Evolutionary conservation across 1,139 yeast species (phyloP), one percentile per base, ranked within the genome.

Genomic region (Nakaseomyces glabratus): DNA sequence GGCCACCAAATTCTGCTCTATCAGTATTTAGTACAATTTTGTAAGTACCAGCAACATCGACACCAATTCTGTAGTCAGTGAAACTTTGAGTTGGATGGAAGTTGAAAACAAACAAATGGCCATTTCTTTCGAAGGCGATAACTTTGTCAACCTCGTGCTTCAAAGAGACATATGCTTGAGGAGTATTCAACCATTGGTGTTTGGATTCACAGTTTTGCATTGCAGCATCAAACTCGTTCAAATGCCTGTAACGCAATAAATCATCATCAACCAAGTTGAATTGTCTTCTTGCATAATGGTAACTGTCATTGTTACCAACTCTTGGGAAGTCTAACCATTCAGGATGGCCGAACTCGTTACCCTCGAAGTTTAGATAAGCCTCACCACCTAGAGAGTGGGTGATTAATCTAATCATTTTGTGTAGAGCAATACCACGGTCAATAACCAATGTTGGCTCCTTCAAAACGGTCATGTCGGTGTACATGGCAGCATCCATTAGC

Each of bases 261-360:
- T 78, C 71, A 57, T 90, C 96, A 40, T 81, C 78, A 24, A 81
- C 73, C 48, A 90, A 68, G 51, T 82, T 82, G 68, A 90, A 90
- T 60, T 90, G 97, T 51, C 98, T 74, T 55, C 97, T 74, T 6
- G 97, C 95, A 54, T 90, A 90, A 59, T 82, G 93, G 62, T 82
- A 90, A 14, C 93, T 79, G 58, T 86, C 88, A 24, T 70, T 69
- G 58, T 90, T 90, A 31, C 95, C 96, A 26, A 46, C 80, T 48
- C 96, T 74, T 9, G 98, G 98, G 68, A 90, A 90, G 59, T 90
- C 98, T 33, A 90, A 70, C 98, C 98, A 90, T 58, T 90, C 98
- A 2, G 98, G 98, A 52, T 90, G 98, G 11, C 98, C 98, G 63
- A 90, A 90, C 61, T 90, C 98, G 54, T 90, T 90, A 38, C 98